Percentiles rank a stretch among this genome's conserved stretches.
These are phyloP conservation scores for Russula vinacea DNA, from an alignment of 768 basidiomycete species.

Conservation along the genomic window DNA sequence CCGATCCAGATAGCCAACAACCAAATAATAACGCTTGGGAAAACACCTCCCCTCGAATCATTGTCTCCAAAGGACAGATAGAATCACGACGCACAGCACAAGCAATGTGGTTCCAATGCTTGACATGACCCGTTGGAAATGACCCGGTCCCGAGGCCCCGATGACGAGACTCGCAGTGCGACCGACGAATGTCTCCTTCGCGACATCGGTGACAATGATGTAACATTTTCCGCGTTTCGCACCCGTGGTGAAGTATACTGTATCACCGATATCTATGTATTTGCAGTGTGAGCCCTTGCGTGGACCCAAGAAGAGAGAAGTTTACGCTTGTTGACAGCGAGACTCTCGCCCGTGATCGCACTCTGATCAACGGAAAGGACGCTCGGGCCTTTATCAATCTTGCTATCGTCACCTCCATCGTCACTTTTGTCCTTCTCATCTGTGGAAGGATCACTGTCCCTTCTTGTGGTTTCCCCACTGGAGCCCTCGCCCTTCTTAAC, in stretches of 20 bases:
- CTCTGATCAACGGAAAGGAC: constrained; percentile 45
- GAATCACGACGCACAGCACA: constrained; percentile 34
- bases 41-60: not conserved
- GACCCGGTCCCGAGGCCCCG: constrained; percentile 41
- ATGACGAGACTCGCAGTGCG: constrained; percentile 45
- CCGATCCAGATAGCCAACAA: constrained; percentile 47
- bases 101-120: constrained; percentile 45
- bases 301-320: not conserved
- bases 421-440: constrained; percentile 25
- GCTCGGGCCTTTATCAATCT: constrained; percentile 41
- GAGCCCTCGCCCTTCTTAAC: not conserved
- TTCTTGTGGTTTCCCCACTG: not conserved
- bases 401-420: constrained; percentile 22
- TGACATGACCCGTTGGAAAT: constrained; percentile 46
- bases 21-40: constrained; percentile 40
- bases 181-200: constrained; percentile 46
- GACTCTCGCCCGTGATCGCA: constrained; percentile 47
- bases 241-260: constrained; percentile 42
- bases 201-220: constrained; percentile 39
- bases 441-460: constrained; percentile 1
- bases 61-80: not conserved
- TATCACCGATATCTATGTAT: constrained; percentile 38
- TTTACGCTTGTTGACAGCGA: constrained; percentile 45
- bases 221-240: constrained; percentile 42
- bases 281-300: not conserved